Percentiles rank a stretch among this genome's conserved stretches.
phyloP scores from a whole-genome alignment of 768 basidiomycete species.

The Mycena polygramma region DNA sequence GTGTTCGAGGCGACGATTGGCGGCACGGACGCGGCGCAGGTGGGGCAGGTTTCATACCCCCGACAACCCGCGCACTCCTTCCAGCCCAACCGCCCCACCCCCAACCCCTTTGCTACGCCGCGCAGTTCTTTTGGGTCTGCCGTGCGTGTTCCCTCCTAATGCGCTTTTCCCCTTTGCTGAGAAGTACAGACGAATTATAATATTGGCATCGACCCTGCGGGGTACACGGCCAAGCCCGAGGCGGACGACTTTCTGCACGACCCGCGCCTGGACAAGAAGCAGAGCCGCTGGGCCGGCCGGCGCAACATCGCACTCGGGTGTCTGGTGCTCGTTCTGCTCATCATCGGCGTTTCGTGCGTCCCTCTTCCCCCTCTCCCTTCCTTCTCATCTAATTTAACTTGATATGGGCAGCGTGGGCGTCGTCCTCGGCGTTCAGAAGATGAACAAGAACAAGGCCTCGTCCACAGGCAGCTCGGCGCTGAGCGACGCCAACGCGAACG shows the following conservation, averaged over 20 bases:
- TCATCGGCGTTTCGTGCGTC: constrained; percentile 30
- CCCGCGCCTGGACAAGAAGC: constrained; percentile 16
- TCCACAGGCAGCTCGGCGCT: constrained; percentile 16
- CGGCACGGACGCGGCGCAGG: constrained; percentile 61
- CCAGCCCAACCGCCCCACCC: constrained; percentile 25
- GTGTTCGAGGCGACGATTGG: constrained; percentile 78
- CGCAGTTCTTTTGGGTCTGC: constrained; percentile 22
- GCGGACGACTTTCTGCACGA: constrained; percentile 30
- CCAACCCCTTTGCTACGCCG: constrained; percentile 26
- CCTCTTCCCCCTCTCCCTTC: constrained; percentile 15
- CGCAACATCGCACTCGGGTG: constrained; percentile 18
- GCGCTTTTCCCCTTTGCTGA: too few species aligned
- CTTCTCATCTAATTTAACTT: neutral
- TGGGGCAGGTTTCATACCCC: constrained; percentile 61
- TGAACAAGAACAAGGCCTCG: constrained; percentile 1
- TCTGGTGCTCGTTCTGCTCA: constrained; percentile 15
- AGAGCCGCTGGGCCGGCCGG: neutral
- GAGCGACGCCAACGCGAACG: constrained; percentile 22
- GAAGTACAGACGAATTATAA: constrained; percentile 25
- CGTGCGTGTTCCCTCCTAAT: constrained; percentile 12
- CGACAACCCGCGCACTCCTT: constrained; percentile 24
- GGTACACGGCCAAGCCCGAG: constrained; percentile 24
- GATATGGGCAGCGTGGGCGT: neutral
- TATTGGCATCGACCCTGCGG: constrained; percentile 22
- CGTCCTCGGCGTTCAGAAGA: constrained; percentile 11